Base-by-base conservation (phyloP, 257 asterid species). In the Plectranthus barbatus region DNA sequence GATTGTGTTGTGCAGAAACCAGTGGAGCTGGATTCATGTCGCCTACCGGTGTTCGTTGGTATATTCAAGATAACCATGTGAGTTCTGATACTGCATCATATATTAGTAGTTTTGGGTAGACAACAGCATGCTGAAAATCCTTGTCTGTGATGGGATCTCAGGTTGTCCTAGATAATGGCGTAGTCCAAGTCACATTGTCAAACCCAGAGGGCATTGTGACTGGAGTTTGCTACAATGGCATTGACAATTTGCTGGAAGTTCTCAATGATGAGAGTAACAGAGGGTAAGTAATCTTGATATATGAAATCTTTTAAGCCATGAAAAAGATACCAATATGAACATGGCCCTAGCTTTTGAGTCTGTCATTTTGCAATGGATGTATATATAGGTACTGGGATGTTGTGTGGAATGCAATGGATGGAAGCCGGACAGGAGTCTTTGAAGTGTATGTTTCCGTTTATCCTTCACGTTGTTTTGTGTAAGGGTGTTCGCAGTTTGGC, bases 11-110 rank as follows among this genome's bases (percentile, higher is more conserved):
- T 71, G 69, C 77, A 44, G 72, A 70, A 36, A 74, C 31, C 60
- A 67, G 68, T 62, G 76, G 67, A 55, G 70, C 9, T 52, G 86
- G 79, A 77, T 39, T 44, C 65, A 89, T 89, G 95, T 52, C 94
- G 17, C 85, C 83, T 31, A 36, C 46, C 14, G 91, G 89, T 47
- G 93, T 84, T 65, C 74, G 79, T 68, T 76, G 83, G 76, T 64
- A 49, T 29, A 56, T 89, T 56, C 84, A 81, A 63, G 85, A 89
- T 70, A 89, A 67, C 36, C 75, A 86, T 78, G 96, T 84, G 75
- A 74, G 45, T 26, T 29, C 19, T 57, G 44, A 60, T 10, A 5
- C 12, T 9, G 23, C 7, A 39, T 9, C 39, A 51, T 41, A 23
- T 52, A 39, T 55, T 39, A 42, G 48, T 46, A 36, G 49, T 45